These are phyloP conservation scores for Carpinus fangiana DNA, from an alignment of 306 rosid species.

Conservation along the genomic window DNA sequence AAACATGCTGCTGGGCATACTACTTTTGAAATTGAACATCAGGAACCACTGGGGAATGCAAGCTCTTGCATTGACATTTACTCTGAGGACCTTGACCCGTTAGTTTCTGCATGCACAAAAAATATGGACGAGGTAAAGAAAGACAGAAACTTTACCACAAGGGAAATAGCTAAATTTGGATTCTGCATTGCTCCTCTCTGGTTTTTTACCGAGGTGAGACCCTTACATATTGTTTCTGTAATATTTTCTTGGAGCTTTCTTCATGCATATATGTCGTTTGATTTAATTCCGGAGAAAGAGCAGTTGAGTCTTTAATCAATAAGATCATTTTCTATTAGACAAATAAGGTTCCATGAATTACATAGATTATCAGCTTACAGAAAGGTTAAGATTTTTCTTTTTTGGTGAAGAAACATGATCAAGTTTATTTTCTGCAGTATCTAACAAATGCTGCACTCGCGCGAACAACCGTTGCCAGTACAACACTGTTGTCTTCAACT, in stretches of 20 bases:
- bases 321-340: not conserved
- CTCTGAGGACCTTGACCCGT: constrained; percentile 18
- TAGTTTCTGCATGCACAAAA: constrained; percentile 12
- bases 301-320: not conserved
- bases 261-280: not conserved
- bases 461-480: constrained; percentile 36
- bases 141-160: constrained; percentile 18
- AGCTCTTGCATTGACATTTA: constrained; percentile 1
- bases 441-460: constrained; percentile 36
- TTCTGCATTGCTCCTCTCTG: constrained; percentile 36
- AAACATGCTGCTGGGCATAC: not conserved
- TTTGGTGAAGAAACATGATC: not conserved
- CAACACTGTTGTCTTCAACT: constrained; percentile 33
- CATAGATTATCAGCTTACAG: not conserved
- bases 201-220: constrained; percentile 37
- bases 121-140: constrained; percentile 13
- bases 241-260: constrained; percentile 1
- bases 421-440: constrained; percentile 24
- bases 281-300: not conserved
- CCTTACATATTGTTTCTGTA: not conserved
- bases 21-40: constrained; percentile 26
- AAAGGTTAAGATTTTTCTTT: not conserved
- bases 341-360: not conserved
- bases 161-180: constrained; percentile 30
- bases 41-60: not conserved